Percentiles rank a stretch among this genome's conserved stretches.
phyloP scores from a whole-genome alignment of 2,329 filamentous ascomycete genomes.

The Botrytis deweyae region DNA sequence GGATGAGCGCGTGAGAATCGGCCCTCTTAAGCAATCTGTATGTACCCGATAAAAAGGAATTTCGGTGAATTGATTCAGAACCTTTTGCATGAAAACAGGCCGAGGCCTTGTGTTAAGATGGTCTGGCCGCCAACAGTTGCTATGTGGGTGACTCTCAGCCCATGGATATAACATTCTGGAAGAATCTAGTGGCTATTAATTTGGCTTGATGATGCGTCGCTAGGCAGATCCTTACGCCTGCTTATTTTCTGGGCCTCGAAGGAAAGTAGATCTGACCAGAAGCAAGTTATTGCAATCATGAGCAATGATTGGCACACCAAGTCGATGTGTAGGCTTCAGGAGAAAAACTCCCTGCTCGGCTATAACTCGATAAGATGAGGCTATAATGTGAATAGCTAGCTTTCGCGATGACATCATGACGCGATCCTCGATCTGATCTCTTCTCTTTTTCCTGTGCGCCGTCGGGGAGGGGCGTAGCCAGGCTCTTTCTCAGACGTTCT shows the following conservation, averaged over 20 bases:
- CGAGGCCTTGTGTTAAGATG: background rate
- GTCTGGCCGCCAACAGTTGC: background rate
- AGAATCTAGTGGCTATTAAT: background rate
- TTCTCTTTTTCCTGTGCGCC: background rate
- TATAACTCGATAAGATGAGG: background rate
- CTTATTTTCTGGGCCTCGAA: background rate
- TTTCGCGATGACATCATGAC: background rate
- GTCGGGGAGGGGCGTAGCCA: background rate
- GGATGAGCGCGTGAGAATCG: background rate
- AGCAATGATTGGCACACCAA: background rate
- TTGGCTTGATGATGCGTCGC: background rate
- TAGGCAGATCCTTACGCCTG: background rate
- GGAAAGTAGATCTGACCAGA: background rate
- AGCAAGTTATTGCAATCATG: background rate
- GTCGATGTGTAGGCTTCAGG: background rate
- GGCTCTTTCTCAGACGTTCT: background rate
- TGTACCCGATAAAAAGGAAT: background rate
- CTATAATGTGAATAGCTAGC: background rate
- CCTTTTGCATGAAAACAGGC: background rate
- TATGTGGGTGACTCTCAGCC: background rate
- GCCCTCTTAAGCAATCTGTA: background rate
- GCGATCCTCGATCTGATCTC: background rate
- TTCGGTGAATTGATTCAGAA: background rate
- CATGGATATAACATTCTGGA: background rate
- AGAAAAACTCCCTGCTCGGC: too few relatives aligned